Percentiles rank a stretch among this genome's conserved stretches.
Conservation (phyloP, 2,329 filamentous ascomycete genomes). For the Colletotrichum orbiculare region DNA sequence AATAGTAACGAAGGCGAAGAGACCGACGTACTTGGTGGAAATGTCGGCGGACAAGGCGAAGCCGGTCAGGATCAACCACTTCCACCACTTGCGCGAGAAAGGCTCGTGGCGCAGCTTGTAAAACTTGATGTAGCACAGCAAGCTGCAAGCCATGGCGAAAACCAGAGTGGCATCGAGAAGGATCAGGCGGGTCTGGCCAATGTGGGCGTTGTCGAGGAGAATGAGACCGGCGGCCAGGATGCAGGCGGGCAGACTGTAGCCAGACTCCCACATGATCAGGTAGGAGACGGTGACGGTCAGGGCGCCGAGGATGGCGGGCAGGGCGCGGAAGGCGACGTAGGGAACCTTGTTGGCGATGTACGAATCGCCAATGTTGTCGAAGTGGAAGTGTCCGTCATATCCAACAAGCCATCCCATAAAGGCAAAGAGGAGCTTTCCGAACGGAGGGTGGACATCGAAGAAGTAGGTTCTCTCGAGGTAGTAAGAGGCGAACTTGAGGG, state of each 20-base stretch:
- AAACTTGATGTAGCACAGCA: constrained; percentile 95
- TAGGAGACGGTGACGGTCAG: constrained; percentile 95
- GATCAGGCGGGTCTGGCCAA: constrained; percentile 95
- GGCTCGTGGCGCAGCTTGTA: constrained; percentile 93
- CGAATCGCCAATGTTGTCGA: constrained; percentile 99
- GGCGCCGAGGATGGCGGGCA: constrained; percentile 91
- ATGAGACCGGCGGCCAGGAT: constrained; percentile 86
- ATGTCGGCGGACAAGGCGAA: constrained; percentile 97
- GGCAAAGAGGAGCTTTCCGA: constrained; percentile 97
- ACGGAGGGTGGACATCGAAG: constrained; percentile 98
- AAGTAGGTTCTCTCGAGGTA: constrained; percentile 98
- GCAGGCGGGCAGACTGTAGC: constrained; percentile 94
- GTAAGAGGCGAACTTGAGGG: constrained; percentile 73
- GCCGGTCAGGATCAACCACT: constrained; percentile 96
- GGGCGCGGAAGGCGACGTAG: constrained; percentile 93
- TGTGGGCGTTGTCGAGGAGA: constrained; percentile 96
- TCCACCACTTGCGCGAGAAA: constrained; percentile 99
- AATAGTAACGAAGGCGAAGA: constrained; percentile 97
- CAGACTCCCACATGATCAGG: constrained; percentile 99
- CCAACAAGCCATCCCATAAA: constrained; percentile 97
- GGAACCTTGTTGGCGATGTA: constrained; percentile 98
- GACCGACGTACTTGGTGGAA: constrained; percentile 96
- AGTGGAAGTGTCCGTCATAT: constrained; percentile 96
- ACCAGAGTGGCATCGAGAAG: constrained; percentile 94
- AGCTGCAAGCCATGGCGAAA: constrained; percentile 93